Evolutionary conservation across 306 rosid genomes (phyloP).

Genomic region (Rosa multiflora): DNA sequence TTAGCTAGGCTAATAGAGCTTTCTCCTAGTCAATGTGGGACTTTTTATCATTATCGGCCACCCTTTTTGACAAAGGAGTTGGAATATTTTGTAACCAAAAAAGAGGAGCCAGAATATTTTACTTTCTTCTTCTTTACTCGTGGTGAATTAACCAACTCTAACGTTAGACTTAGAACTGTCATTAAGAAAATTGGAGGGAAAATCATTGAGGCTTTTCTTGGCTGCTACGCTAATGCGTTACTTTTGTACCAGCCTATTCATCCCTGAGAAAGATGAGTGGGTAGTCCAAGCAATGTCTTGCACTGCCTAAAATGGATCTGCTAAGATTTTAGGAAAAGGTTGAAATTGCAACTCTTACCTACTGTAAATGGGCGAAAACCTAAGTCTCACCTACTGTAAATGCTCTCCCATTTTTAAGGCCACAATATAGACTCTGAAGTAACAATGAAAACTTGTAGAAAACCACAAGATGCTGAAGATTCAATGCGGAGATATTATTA

Average conservation of each 20-base stretch:
- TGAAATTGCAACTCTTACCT: neutral
- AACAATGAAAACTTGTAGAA: neutral
- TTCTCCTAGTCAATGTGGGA: neutral
- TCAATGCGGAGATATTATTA: neutral
- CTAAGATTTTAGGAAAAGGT: neutral
- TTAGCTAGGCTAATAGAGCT: neutral
- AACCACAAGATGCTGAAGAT: neutral
- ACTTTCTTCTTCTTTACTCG: neutral
- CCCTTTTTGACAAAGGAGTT: too few relatives aligned
- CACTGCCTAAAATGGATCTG: neutral
- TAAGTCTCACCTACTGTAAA: neutral
- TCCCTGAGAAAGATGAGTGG: neutral
- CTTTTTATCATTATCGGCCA: too few relatives aligned
- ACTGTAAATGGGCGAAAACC: neutral
- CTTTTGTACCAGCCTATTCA: neutral
- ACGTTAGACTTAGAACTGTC: neutral
- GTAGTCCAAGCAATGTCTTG: neutral
- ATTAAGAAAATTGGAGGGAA: neutral
- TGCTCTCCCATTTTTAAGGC: neutral
- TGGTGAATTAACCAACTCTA: neutral
- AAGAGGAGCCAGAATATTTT: too few relatives aligned
- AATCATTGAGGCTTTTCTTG: neutral
- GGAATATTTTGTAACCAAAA: too few relatives aligned
- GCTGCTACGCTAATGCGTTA: neutral
- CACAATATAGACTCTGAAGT: neutral